Evolutionary conservation across 441 rosid genomes (phyloP).

Genomic region (Syzygium syzygioides): DNA sequence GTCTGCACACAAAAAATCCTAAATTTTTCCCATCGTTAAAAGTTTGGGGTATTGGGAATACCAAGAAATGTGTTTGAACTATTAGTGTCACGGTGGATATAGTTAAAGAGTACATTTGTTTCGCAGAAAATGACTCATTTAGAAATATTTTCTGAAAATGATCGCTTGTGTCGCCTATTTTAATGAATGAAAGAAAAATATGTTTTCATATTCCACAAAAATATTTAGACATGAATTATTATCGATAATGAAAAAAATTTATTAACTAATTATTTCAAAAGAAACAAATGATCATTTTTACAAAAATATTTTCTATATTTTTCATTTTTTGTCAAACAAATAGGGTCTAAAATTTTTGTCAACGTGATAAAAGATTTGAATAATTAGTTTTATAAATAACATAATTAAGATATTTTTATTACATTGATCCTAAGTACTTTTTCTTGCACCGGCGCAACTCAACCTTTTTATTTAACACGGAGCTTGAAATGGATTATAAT

Average conservation of each 20-base stretch:
- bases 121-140: background rate
- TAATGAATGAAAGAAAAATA: background rate
- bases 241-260: too few relatives aligned
- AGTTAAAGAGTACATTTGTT: accelerated
- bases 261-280: too few relatives aligned
- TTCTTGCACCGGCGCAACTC: too few relatives aligned
- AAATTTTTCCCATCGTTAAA: background rate
- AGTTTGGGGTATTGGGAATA: accelerated
- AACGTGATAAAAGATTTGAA: background rate
- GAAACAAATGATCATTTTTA: too few relatives aligned
- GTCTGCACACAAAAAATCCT: background rate
- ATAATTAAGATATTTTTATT: background rate
- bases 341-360: too few relatives aligned
- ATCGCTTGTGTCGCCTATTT: background rate
- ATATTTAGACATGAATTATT: too few relatives aligned
- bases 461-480: too few relatives aligned
- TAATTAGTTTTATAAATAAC: background rate
- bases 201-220: accelerated
- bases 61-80: background rate
- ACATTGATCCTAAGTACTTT: too few relatives aligned
- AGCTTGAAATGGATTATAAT: too few relatives aligned
- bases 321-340: too few relatives aligned
- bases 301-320: too few relatives aligned
- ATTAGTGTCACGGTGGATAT: background rate
- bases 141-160: background rate